A percentile compares a stretch with the other conserved stretches of the same genome.
phyloP scores from a whole-genome alignment of 768 basidiomycete species.

The Suillus fuscotomentosus region DNA sequence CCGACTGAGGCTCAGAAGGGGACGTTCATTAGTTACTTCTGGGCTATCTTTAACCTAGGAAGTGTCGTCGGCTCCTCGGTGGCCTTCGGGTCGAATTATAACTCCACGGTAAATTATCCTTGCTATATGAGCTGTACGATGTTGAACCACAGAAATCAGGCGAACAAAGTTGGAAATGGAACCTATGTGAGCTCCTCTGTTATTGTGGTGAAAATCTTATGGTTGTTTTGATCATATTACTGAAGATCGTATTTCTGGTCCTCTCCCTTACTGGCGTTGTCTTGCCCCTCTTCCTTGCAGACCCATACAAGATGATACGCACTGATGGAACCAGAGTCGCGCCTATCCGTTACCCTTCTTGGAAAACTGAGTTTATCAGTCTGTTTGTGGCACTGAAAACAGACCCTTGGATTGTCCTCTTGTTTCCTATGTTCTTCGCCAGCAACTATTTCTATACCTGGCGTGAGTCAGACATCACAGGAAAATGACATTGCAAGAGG shows the following conservation, averaged over 20 bases:
- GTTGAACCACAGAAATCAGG: constrained; percentile 14
- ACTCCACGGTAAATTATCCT: constrained; percentile 48
- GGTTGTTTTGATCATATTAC: constrained; percentile 7
- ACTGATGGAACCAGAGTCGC: constrained; percentile 71
- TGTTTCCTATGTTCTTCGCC: constrained; percentile 86
- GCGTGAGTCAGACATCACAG: constrained; percentile 46
- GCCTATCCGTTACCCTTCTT: constrained; percentile 65
- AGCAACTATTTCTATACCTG: constrained; percentile 87
- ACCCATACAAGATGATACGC: constrained; percentile 71
- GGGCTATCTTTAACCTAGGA: constrained; percentile 82
- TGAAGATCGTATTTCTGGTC: constrained; percentile 71
- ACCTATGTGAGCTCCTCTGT: constrained; percentile 58
- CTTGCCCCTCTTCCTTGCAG: constrained; percentile 69
- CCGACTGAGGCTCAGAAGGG: constrained; percentile 81
- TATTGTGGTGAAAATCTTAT: neutral
- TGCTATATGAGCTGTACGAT: neutral
- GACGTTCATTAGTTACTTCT: constrained; percentile 74
- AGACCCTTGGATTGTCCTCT: constrained; percentile 69
- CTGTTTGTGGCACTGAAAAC: constrained; percentile 66
- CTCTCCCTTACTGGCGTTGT: constrained; percentile 67
- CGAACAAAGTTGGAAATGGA: constrained; percentile 57
- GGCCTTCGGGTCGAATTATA: constrained; percentile 67
- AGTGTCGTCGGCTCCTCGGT: constrained; percentile 78
- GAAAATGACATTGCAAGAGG: neutral
- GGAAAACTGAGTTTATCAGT: constrained; percentile 72